Conservation (phyloP, 2,329 filamentous ascomycete species). For the Colletotrichum sublineola region DNA sequence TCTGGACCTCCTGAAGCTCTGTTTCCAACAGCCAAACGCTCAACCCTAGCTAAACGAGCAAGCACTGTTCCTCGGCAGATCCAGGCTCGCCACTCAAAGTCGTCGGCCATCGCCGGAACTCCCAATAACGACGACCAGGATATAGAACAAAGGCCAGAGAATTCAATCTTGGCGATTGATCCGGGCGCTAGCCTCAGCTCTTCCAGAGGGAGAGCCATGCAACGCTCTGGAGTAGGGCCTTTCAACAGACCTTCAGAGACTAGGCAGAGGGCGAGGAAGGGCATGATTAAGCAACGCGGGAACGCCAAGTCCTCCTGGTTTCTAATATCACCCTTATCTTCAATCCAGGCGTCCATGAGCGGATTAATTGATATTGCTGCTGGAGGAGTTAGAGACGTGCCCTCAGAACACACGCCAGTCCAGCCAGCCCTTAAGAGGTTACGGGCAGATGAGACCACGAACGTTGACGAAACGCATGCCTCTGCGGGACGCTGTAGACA, state of each 20-base stretch:
- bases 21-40: conserved; percentile 13
- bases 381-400: conserved; percentile 32
- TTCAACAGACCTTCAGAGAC: conserved; percentile 8
- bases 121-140: background rate
- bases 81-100: conserved; percentile 8
- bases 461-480: background rate
- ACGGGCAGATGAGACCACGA: conserved; percentile 12
- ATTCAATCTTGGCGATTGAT: background rate
- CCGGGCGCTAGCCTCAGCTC: background rate
- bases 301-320: background rate
- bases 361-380: conserved; percentile 32
- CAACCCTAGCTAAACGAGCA: conserved; percentile 10
- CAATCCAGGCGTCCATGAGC: conserved; percentile 1
- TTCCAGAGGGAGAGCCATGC: conserved; percentile 5
- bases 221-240: background rate
- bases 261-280: conserved; percentile 10
- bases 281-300: background rate
- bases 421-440: conserved; percentile 16
- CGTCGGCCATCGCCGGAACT: background rate
- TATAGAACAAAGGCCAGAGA: background rate
- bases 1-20: conserved; percentile 9
- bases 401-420: conserved; percentile 21
- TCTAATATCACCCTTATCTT: conserved; percentile 3
- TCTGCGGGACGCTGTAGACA: conserved; percentile 1
- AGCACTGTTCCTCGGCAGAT: conserved; percentile 10